phyloP scores from a whole-genome alignment of 179 eudicot species.

The Gypsophila paniculata region DNA sequence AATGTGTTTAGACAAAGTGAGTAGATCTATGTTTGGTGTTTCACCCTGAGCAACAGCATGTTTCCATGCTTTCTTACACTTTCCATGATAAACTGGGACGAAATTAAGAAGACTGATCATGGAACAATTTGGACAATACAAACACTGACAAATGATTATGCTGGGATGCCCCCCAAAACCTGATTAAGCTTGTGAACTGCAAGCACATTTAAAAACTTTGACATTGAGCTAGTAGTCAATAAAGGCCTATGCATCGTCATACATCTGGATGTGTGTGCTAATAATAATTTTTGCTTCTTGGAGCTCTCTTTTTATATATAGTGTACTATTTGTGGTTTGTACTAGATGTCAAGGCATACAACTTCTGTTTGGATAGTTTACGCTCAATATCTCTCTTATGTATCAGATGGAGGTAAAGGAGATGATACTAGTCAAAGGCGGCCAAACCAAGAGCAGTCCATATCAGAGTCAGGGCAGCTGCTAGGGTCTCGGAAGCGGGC shows the following conservation, averaged over 20 bases:
- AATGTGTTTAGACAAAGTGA: not conserved
- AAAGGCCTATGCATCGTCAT: conserved; percentile 14
- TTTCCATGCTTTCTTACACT: not conserved
- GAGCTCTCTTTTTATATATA: not conserved
- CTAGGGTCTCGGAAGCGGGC: conserved; percentile 54
- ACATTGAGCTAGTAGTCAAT: not conserved
- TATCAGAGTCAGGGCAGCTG: conserved; percentile 68
- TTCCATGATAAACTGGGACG: not conserved
- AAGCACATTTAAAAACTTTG: too few species aligned
- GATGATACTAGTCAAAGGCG: conserved; percentile 64
- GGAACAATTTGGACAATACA: not conserved
- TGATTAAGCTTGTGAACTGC: not conserved
- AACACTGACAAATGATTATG: not conserved
- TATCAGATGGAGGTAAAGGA: conserved; percentile 64
- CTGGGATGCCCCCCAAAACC: not conserved
- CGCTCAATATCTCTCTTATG: conserved; percentile 14
- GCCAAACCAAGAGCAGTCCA: conserved; percentile 48
- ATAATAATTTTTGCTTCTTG: not conserved
- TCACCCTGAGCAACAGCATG: conserved; percentile 2
- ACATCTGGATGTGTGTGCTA: not conserved
- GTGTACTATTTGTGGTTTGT: not conserved
- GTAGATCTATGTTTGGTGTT: not conserved
- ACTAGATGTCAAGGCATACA: not conserved
- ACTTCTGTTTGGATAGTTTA: conserved; percentile 10
- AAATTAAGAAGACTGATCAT: not conserved